Percentiles rank a stretch among this genome's conserved stretches.
phyloP scores from a whole-genome alignment of 768 basidiomycete species.

The Austroboletus festivus region DNA sequence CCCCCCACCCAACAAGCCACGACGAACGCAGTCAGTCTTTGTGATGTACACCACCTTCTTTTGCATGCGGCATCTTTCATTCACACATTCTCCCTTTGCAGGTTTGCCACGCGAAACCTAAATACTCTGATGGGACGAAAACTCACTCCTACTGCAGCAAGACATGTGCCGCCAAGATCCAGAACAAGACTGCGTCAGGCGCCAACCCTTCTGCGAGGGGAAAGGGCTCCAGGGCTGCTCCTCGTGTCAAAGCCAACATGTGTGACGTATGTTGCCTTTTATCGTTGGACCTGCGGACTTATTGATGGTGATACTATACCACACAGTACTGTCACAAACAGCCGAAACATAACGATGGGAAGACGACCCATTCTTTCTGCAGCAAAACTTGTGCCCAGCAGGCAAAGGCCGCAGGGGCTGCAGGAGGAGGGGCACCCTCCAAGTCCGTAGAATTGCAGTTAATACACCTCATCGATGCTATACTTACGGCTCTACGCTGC shows the following conservation, averaged over 20 bases:
- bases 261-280: constrained; percentile 45
- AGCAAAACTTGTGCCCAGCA: constrained; percentile 59
- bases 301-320: constrained; percentile 6
- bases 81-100: constrained; percentile 22
- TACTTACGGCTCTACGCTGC: constrained; percentile 32
- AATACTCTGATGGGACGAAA: constrained; percentile 52
- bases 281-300: constrained; percentile 1
- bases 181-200: constrained; percentile 27
- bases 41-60: constrained; percentile 42
- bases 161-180: constrained; percentile 50
- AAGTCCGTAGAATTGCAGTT: constrained; percentile 29
- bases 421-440: constrained; percentile 28
- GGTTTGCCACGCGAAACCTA: constrained; percentile 56
- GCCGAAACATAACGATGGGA: constrained; percentile 58
- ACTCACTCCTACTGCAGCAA: constrained; percentile 59
- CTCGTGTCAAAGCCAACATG: constrained; percentile 34
- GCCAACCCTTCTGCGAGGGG: constrained; percentile 27
- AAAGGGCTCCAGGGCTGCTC: constrained; percentile 22
- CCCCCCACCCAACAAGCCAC: constrained; percentile 18
- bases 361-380: constrained; percentile 58
- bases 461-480: constrained; percentile 24
- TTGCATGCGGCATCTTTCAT: constrained; percentile 1
- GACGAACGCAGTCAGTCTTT: constrained; percentile 36
- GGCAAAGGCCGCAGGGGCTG: constrained; percentile 32
- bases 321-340: constrained; percentile 55